phyloP scores from a whole-genome alignment of 805 yeast genomes.

The Kluyveromyces nonfermentans region DNA sequence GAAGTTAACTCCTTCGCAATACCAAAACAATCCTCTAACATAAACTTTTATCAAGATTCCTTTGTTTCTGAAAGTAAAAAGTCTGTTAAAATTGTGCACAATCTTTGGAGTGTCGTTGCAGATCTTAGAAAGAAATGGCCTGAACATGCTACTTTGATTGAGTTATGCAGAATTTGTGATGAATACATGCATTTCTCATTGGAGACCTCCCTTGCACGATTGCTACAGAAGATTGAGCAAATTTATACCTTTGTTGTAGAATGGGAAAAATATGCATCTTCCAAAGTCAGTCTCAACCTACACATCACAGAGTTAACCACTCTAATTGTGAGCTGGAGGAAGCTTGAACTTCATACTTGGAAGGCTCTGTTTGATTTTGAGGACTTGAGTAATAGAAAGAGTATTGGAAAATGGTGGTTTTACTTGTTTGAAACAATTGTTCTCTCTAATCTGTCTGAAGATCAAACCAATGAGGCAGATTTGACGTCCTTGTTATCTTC shows the following conservation, averaged over 20 bases:
- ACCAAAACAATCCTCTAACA: constrained; percentile 9
- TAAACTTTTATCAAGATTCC: constrained; percentile 59
- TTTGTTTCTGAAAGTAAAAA: constrained; percentile 49
- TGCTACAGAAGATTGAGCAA: constrained; percentile 77
- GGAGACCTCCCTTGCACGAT: constrained; percentile 63
- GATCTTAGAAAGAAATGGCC: constrained; percentile 69
- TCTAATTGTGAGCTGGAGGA: constrained; percentile 85
- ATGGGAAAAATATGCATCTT: constrained; percentile 89
- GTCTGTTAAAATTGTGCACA: constrained; percentile 44
- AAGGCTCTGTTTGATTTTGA: constrained; percentile 62
- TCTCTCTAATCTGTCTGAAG: constrained; percentile 33
- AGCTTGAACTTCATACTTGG: constrained; percentile 81
- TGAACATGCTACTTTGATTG: constrained; percentile 82
- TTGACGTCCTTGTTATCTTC: constrained; percentile 39
- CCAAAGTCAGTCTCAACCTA: constrained; percentile 53
- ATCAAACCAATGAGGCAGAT: constrained; percentile 20
- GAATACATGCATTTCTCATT: constrained; percentile 60
- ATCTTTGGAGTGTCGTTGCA: constrained; percentile 36
- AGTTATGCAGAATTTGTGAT: constrained; percentile 48
- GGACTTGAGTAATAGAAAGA: constrained; percentile 37
- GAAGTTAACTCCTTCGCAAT: constrained; percentile 27
- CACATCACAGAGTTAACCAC: constrained; percentile 51
- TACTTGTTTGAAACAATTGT: constrained; percentile 76
- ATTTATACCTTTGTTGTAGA: constrained; percentile 73
- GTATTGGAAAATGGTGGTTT: constrained; percentile 83